Evolutionary conservation across 257 asterid species (phyloP).

Genomic region (Craterostigma plantagineum): DNA sequence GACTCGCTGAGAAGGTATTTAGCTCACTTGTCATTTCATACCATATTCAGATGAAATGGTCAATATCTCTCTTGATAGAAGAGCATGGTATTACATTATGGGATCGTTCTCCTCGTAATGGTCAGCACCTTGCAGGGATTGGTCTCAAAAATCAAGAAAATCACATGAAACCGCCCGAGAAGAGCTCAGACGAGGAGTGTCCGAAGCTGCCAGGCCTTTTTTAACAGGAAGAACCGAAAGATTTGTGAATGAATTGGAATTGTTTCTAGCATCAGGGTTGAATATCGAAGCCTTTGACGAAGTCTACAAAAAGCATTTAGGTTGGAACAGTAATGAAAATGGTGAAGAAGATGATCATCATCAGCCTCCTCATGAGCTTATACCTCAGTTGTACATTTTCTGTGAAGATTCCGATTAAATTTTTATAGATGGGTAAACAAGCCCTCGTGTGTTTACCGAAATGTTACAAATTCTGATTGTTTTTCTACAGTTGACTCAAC

Average conservation of each 20-base stretch:
- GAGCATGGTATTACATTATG: no score
- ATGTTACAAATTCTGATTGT: no score
- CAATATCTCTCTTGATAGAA: no score
- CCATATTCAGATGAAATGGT: no score
- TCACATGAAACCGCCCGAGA: conserved; percentile 24
- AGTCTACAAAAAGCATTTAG: conserved; percentile 35
- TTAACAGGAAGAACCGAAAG: conserved; percentile 43
- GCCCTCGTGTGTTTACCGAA: no score
- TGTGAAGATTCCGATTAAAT: conserved; percentile 29
- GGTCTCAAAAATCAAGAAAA: conserved; percentile 13
- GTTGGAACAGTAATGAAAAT: conserved; percentile 29
- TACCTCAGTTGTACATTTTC: conserved; percentile 30
- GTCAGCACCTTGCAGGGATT: conserved; percentile 25
- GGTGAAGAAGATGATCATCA: conserved; percentile 14
- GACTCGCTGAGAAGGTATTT: conserved; percentile 53
- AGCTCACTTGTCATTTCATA: no score
- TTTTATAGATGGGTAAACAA: no score
- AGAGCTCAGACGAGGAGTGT: conserved; percentile 24
- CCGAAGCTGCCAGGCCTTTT: conserved; percentile 46
- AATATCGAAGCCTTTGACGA: conserved; percentile 52
- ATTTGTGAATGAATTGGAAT: conserved; percentile 43
- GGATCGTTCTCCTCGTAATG: not conserved
- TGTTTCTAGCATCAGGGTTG: conserved; percentile 59
- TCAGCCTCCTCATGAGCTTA: conserved; percentile 18
- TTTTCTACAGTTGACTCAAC: no score